phyloP scores from a whole-genome alignment of 2,329 filamentous ascomycete species.

The Xylariaceae sp. region DNA sequence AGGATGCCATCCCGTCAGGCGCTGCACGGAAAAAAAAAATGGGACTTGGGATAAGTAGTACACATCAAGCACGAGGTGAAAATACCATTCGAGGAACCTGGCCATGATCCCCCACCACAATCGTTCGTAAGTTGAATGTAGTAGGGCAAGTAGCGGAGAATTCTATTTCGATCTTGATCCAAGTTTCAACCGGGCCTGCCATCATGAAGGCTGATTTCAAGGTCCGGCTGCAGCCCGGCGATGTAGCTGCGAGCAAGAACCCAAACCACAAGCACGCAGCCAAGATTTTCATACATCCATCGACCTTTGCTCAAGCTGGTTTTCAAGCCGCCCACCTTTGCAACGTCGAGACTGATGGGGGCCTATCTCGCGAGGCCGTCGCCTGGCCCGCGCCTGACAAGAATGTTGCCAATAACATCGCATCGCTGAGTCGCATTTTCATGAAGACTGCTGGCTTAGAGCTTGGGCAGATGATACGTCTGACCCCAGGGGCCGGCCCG shows the following conservation, averaged over 20 bases:
- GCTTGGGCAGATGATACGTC: constrained; percentile 59
- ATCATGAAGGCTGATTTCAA: constrained; percentile 25
- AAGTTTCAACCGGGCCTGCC: constrained; percentile 7
- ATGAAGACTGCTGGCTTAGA: constrained; percentile 70
- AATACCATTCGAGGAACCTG: too few relatives aligned
- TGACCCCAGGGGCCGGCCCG: constrained; percentile 54
- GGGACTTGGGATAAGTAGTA: too few relatives aligned
- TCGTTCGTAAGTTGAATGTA: too few relatives aligned
- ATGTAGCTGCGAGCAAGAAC: constrained; percentile 25
- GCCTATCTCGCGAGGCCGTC: constrained; percentile 38
- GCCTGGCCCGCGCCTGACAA: constrained; percentile 50
- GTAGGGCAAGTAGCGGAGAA: too few relatives aligned
- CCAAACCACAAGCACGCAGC: constrained; percentile 29
- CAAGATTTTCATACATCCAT: constrained; percentile 28
- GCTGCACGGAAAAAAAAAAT: too few relatives aligned
- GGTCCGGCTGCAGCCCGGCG: constrained; percentile 27
- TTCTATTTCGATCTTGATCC: too few relatives aligned
- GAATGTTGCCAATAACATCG: constrained; percentile 62
- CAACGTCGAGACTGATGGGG: constrained; percentile 31
- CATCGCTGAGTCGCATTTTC: constrained; percentile 70
- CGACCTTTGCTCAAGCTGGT: constrained; percentile 23
- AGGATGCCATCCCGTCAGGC: too few relatives aligned
- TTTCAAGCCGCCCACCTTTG: constrained; percentile 30
- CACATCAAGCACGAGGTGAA: too few relatives aligned
- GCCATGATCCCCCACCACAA: too few relatives aligned